These are phyloP conservation scores for Ceratocystis alfenasii DNA, from an alignment of 2,329 filamentous ascomycete species.

Conservation along the genomic window DNA sequence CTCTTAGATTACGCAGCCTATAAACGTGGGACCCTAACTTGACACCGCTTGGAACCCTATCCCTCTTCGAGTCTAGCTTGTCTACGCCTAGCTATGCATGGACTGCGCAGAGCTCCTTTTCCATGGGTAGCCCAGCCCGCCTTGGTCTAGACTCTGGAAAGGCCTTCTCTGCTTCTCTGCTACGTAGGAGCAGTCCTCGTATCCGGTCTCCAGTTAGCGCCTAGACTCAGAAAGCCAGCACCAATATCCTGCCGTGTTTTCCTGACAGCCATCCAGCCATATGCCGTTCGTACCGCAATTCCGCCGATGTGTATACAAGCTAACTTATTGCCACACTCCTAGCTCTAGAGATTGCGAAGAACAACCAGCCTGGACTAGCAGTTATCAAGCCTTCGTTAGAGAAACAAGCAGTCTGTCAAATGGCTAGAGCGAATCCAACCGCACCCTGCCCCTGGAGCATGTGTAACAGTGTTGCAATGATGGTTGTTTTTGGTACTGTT, in stretches of 20 bases:
- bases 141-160: background rate
- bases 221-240: background rate
- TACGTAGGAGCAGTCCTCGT: background rate
- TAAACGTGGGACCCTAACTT: background rate
- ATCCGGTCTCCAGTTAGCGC: background rate
- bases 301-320: background rate
- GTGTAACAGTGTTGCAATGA: constrained; percentile 2
- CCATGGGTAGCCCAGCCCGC: background rate
- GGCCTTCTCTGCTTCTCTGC: background rate
- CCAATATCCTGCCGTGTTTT: background rate
- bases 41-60: background rate
- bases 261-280: background rate
- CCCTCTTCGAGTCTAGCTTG: background rate
- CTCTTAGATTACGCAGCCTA: background rate
- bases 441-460: constrained; percentile 1
- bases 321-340: background rate
- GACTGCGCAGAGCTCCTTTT: background rate
- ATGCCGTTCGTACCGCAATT: background rate
- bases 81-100: background rate
- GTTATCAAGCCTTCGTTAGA: background rate
- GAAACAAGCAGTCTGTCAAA: background rate
- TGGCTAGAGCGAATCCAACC: background rate
- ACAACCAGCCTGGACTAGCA: background rate
- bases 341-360: background rate
- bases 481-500: background rate